Evolutionary conservation across 768 basidiomycete genomes (phyloP).

Genomic region (Arthromyces matolae): DNA sequence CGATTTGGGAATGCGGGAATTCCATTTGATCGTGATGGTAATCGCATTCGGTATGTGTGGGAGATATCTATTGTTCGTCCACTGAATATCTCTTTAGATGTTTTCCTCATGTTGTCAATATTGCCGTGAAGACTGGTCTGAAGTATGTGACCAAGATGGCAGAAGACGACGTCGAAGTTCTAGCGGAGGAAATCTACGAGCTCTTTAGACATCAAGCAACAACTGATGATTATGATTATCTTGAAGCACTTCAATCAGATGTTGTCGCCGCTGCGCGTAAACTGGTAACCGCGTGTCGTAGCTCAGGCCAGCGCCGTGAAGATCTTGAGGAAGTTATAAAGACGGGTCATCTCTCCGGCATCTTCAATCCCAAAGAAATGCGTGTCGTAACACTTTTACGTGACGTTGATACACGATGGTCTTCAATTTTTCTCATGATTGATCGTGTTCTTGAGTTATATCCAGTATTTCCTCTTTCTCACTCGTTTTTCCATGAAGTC

Average conservation of each 20-base stretch:
- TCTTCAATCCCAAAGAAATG: constrained; percentile 1
- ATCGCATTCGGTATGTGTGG: constrained; percentile 1
- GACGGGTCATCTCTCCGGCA: constrained; percentile 9
- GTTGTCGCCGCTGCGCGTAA: background rate
- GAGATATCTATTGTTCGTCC: background rate
- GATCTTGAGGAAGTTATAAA: constrained; percentile 4
- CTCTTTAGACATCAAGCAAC: too few relatives aligned
- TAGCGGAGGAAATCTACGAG: too few relatives aligned
- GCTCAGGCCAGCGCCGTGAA: constrained; percentile 14
- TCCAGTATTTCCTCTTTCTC: constrained; percentile 14
- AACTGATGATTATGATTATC: background rate
- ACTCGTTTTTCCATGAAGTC: background rate
- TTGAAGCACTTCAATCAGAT: background rate
- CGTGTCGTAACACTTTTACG: constrained; percentile 17
- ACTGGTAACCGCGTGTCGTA: constrained; percentile 14
- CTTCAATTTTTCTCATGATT: constrained; percentile 31
- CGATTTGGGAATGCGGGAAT: background rate
- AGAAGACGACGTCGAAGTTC: background rate
- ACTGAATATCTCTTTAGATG: constrained; percentile 9
- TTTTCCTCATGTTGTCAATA: constrained; percentile 19
- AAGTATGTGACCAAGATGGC: constrained; percentile 2
- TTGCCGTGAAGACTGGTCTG: constrained; percentile 14
- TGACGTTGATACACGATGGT: constrained; percentile 29
- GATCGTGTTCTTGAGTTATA: constrained; percentile 22
- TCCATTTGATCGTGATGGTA: constrained; percentile 3